phyloP scores from a whole-genome alignment of 495 filamentous ascomycete genomes.

The Penicillium fimorum region DNA sequence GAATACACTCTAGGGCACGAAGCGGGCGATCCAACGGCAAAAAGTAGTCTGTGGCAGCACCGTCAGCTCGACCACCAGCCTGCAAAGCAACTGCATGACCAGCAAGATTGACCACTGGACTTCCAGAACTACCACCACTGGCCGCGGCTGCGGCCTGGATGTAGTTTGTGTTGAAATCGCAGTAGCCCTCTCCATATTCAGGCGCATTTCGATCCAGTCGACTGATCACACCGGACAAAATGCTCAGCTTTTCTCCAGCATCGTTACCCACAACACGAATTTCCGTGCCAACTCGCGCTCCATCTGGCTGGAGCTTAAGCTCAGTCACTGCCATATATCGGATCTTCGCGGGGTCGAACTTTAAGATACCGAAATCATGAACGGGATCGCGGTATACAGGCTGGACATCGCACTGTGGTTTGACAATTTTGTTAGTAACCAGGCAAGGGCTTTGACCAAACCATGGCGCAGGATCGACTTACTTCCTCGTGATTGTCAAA shows the following conservation, averaged over 20 bases:
- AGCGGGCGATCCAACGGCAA: constrained; percentile 86
- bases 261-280: constrained; percentile 98
- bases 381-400: constrained; percentile 99
- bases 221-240: constrained; percentile 96
- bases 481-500: constrained; percentile 97
- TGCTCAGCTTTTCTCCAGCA: constrained; percentile 97
- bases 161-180: constrained; percentile 99
- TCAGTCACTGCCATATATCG: constrained; percentile 90
- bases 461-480: constrained; percentile 17
- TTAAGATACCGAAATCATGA: constrained; percentile 95
- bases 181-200: constrained; percentile 97
- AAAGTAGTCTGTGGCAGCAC: constrained; percentile 97
- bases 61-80: constrained; percentile 89
- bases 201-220: constrained; percentile 93
- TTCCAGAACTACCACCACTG: constrained; percentile 93
- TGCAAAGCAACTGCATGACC: constrained; percentile 91
- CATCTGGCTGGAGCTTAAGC: constrained; percentile 80
- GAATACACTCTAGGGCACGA: constrained; percentile 83
- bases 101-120: constrained; percentile 94
- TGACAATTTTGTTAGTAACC: not conserved
- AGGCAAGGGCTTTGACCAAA: not conserved
- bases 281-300: constrained; percentile 83
- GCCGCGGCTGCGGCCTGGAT: constrained; percentile 97
- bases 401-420: constrained; percentile 77
- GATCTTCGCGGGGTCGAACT: constrained; percentile 92